Evolutionary conservation across 2,329 filamentous ascomycete genomes (phyloP).

Genomic region (Diaporthe sp.): DNA sequence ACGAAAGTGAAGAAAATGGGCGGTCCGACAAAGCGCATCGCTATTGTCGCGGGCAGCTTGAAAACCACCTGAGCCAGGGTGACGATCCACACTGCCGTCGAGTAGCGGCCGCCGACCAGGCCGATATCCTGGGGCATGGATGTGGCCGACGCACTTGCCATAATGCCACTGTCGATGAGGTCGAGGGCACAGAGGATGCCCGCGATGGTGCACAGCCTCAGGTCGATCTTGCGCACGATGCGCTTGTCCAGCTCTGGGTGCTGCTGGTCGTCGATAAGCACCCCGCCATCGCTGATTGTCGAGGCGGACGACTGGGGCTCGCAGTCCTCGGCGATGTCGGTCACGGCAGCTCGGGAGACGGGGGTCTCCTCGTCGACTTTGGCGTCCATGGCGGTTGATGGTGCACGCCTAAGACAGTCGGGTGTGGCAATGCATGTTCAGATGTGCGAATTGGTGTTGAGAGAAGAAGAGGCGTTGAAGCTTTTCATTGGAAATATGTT

Average conservation of each 20-base stretch:
- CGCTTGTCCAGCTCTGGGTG: constrained; percentile 54
- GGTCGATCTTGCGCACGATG: constrained; percentile 74
- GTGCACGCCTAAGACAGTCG: not conserved
- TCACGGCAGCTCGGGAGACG: not conserved
- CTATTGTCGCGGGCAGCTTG: constrained; percentile 77
- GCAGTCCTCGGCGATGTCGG: constrained; percentile 2
- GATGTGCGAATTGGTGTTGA: not conserved
- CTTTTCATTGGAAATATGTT: not conserved
- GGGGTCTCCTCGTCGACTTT: not conserved
- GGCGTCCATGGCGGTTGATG: constrained; percentile 19
- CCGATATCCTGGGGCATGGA: constrained; percentile 75
- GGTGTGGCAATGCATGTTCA: not conserved
- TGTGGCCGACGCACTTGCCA: constrained; percentile 78
- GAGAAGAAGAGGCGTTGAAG: not conserved
- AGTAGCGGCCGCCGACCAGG: constrained; percentile 75
- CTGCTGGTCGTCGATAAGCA: constrained; percentile 43
- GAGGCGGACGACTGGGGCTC: not conserved
- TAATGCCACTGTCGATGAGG: constrained; percentile 75
- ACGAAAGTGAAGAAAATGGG: constrained; percentile 72
- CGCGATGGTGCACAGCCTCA: constrained; percentile 78
- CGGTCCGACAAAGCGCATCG: constrained; percentile 75
- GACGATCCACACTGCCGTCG: constrained; percentile 80
- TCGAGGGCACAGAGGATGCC: constrained; percentile 79
- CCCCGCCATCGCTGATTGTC: constrained; percentile 37
- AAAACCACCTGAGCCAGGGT: constrained; percentile 77